Conservation (phyloP, 192 early-diverging fungal species). For the Chytriomyces confervae region DNA sequence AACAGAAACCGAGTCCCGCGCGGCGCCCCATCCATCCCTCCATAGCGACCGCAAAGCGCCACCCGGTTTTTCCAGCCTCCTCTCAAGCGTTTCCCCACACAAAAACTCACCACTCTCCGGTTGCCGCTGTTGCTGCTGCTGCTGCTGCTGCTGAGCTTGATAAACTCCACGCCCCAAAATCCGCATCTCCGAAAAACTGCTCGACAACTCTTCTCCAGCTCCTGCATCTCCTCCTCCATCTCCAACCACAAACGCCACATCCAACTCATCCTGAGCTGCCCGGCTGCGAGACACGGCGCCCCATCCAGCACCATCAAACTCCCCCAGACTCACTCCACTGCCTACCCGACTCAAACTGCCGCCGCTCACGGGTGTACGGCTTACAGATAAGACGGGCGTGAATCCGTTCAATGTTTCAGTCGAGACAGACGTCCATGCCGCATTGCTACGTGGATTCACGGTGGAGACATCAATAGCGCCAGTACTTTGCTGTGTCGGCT, state of each 20-base stretch:
- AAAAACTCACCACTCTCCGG: not conserved
- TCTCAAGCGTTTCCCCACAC: not conserved
- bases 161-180: not conserved
- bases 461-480: not conserved
- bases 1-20: not conserved
- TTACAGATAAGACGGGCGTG: not conserved
- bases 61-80: too few species aligned
- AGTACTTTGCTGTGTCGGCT: not conserved
- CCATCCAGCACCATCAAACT: not conserved
- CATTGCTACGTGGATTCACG: not conserved
- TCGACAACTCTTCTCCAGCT: not conserved
- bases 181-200: not conserved
- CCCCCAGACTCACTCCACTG: not conserved
- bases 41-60: slow-evolving; percentile 3
- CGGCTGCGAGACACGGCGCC: not conserved
- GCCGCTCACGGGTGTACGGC: not conserved
- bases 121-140: not conserved
- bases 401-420: not conserved
- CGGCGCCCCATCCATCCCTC: not conserved
- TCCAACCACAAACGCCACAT: not conserved
- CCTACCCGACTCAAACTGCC: not conserved
- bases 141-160: not conserved
- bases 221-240: not conserved
- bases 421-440: not conserved
- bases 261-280: too few species aligned